A percentile compares a stretch with the other conserved stretches of the same genome.
Conservation (phyloP, 2,329 filamentous ascomycete genomes). For the Albophoma yamanashiensis region DNA sequence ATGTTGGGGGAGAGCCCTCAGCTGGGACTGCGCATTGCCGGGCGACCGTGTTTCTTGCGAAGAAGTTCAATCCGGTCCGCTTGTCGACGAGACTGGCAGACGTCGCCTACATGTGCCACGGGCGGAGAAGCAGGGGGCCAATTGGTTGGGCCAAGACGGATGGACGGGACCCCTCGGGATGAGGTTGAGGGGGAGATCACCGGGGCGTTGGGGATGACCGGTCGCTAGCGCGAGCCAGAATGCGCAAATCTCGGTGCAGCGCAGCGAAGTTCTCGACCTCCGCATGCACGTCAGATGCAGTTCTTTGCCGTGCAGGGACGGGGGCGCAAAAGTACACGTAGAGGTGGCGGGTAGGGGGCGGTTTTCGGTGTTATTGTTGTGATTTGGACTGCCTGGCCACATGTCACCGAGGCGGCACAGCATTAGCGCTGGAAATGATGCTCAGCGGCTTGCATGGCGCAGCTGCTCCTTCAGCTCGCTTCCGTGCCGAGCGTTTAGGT, state of each 20-base stretch:
- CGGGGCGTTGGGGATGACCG: neutral
- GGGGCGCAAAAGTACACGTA: no score
- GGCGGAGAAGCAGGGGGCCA: neutral
- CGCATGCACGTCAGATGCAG: neutral
- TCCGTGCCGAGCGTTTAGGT: neutral
- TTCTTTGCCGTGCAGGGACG: neutral
- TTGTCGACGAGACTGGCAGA: neutral
- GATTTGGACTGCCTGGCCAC: neutral
- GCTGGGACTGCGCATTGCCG: neutral
- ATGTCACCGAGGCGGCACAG: neutral
- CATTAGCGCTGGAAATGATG: neutral
- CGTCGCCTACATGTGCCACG: neutral
- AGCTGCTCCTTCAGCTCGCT: neutral
- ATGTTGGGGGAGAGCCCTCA: conserved; percentile 14
- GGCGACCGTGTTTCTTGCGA: neutral
- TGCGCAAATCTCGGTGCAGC: neutral
- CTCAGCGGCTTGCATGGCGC: neutral
- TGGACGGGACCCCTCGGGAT: neutral
- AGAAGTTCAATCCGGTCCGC: neutral
- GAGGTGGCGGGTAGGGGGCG: neutral
- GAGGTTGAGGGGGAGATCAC: neutral
- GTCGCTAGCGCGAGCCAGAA: neutral
- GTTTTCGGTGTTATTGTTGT: neutral
- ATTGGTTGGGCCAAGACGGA: conserved; percentile 1
- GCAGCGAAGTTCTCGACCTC: neutral